Conservation (phyloP, 1,139 yeast genomes). For the Debaryomyces sp. region DNA sequence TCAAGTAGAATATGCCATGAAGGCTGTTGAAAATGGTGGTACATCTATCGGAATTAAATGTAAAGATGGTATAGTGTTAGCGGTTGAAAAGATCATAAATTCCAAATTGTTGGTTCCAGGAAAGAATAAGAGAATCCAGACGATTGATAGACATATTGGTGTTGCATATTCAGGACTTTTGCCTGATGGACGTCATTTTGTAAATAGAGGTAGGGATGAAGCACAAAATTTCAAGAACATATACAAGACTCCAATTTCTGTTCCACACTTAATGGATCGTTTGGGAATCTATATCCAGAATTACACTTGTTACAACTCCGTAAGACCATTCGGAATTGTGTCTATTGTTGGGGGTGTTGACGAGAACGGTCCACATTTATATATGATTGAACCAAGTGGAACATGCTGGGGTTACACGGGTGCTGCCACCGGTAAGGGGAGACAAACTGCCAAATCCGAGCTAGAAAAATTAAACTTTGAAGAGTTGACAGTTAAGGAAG, state of each 20-base stretch:
- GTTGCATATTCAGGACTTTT: constrained; percentile 92
- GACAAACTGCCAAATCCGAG: constrained; percentile 95
- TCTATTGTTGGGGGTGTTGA: constrained; percentile 95
- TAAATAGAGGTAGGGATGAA: constrained; percentile 90
- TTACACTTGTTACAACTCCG: constrained; percentile 93
- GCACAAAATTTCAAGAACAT: constrained; percentile 76
- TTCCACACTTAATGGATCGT: constrained; percentile 83
- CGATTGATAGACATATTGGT: constrained; percentile 92
- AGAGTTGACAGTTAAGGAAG: constrained; percentile 72
- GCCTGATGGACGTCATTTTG: constrained; percentile 96
- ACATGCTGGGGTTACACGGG: constrained; percentile 96
- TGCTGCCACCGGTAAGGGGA: constrained; percentile 97
- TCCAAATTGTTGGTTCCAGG: constrained; percentile 90
- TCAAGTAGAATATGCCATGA: constrained; percentile 97
- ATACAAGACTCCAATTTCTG: constrained; percentile 76
- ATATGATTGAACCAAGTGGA: constrained; percentile 98
- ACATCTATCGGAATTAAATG: constrained; percentile 93
- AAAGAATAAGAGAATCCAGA: constrained; percentile 85
- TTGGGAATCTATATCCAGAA: constrained; percentile 94
- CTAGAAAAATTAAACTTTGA: constrained; percentile 85
- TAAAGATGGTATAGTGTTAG: constrained; percentile 90
- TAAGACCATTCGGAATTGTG: constrained; percentile 94
- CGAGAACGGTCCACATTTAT: constrained; percentile 84
- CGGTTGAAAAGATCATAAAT: constrained; percentile 89
- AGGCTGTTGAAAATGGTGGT: constrained; percentile 97